A percentile compares a stretch with the other conserved stretches of the same genome.
These are phyloP conservation scores for Globisporangium heterothallicum DNA, from an alignment of 352 stramenopile species.

Conservation along the genomic window DNA sequence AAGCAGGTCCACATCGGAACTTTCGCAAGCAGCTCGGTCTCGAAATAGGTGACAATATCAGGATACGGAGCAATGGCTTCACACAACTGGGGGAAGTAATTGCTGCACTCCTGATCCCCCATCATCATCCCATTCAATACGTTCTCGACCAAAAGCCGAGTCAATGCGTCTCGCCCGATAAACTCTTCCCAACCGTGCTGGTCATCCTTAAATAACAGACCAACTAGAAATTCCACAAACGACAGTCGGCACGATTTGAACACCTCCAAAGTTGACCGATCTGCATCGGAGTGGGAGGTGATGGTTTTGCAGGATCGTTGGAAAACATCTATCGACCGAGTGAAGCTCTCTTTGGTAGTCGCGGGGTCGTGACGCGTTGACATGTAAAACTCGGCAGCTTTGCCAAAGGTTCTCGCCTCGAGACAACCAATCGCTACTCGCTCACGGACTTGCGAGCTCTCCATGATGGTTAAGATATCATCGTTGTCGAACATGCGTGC, in stretches of 20 bases:
- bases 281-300: background rate
- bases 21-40: conserved; percentile 33
- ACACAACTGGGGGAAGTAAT: conserved; percentile 73
- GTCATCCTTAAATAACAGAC: conserved; percentile 46
- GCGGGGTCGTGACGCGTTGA: conserved; percentile 25
- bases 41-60: conserved; percentile 37
- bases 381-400: conserved; percentile 62
- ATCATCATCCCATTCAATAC: conserved; percentile 57
- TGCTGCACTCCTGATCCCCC: conserved; percentile 57
- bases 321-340: conserved; percentile 56
- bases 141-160: conserved; percentile 47
- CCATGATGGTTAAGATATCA: conserved; percentile 67
- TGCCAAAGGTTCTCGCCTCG: conserved; percentile 64
- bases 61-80: conserved; percentile 52
- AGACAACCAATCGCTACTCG: conserved; percentile 51
- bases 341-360: conserved; percentile 50
- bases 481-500: conserved; percentile 81
- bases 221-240: conserved; percentile 72
- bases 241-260: conserved; percentile 33
- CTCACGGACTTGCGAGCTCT: conserved; percentile 34
- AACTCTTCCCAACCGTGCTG: conserved; percentile 30
- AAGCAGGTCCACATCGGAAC: conserved; percentile 79
- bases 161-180: conserved; percentile 32
- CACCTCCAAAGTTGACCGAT: conserved; percentile 17
- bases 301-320: conserved; percentile 28